These are phyloP conservation scores for Schizochytrium sp. DNA, from an alignment of 108 stramenopile species.

Conservation along the genomic window DNA sequence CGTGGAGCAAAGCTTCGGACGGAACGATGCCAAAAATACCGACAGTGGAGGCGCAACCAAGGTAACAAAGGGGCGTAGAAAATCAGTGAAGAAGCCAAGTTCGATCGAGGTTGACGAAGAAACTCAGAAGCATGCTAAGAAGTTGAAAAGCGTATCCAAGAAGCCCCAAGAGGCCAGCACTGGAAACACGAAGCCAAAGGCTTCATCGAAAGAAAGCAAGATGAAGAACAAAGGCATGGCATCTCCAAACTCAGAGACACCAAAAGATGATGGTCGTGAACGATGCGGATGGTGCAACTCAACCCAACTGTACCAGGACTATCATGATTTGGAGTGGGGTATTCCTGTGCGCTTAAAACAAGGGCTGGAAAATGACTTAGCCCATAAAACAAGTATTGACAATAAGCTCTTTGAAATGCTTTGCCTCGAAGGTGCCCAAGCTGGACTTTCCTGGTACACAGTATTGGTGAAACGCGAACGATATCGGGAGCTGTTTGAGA, in stretches of 20 bases:
- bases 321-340: constrained; percentile 26
- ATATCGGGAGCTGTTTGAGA: constrained; percentile 75
- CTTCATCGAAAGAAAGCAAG: neutral
- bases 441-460: constrained; percentile 82
- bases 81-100: no score
- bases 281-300: constrained; percentile 14
- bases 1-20: no score
- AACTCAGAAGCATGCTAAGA: no score
- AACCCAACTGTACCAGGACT: neutral
- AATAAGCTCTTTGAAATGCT: constrained; percentile 79
- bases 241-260: neutral
- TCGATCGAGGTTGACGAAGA: no score
- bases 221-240: neutral
- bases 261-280: neutral
- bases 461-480: constrained; percentile 80
- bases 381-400: constrained; percentile 75
- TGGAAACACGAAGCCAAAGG: neutral
- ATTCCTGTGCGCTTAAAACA: constrained; percentile 22
- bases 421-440: constrained; percentile 80
- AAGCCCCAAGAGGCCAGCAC: neutral
- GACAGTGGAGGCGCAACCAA: no score
- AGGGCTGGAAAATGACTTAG: constrained; percentile 61
- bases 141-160: no score
- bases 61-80: no score
- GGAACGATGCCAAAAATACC: no score